Conservation (phyloP, 2,329 filamentous ascomycete genomes). For the Bipolaris gigantea region DNA sequence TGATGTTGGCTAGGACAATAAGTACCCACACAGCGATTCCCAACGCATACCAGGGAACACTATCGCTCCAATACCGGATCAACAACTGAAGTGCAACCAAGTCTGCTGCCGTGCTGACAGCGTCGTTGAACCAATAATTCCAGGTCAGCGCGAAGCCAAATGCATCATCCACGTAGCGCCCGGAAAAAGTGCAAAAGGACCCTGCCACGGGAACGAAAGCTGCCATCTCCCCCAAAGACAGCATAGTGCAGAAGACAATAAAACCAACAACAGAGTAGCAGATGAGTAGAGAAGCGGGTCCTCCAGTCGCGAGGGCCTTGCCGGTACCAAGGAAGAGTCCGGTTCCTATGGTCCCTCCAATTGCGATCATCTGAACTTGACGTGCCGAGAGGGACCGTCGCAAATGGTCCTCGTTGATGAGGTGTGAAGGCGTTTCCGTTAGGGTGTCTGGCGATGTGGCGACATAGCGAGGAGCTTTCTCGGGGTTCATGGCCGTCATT, state of each 20-base stretch:
- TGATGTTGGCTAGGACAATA: constrained; percentile 42
- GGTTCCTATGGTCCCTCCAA: constrained; percentile 62
- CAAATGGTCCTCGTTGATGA: constrained; percentile 29
- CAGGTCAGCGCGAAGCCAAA: constrained; percentile 48
- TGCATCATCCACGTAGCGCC: constrained; percentile 62
- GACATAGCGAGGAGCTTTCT: constrained; percentile 20
- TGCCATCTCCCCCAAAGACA: constrained; percentile 44
- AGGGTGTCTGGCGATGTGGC: constrained; percentile 15
- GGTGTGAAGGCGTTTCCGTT: constrained; percentile 12
- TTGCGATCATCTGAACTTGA: constrained; percentile 64
- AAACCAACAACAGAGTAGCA: constrained; percentile 43
- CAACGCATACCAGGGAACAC: constrained; percentile 37
- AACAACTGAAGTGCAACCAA: constrained; percentile 40
- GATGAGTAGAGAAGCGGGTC: constrained; percentile 37
- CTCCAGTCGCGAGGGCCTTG: constrained; percentile 54
- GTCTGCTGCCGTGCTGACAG: constrained; percentile 40
- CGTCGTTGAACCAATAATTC: constrained; percentile 41
- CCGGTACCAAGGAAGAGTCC: constrained; percentile 64
- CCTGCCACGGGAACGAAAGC: constrained; percentile 43
- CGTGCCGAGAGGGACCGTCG: constrained; percentile 43
- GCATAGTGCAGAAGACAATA: constrained; percentile 42
- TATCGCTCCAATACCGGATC: constrained; percentile 43
- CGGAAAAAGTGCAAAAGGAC: constrained; percentile 34
- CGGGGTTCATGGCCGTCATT: constrained; percentile 19
- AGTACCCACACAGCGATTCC: constrained; percentile 38